Evolutionary conservation across 805 yeast species (phyloP).

Genomic region (Saturnispora quitensis): DNA sequence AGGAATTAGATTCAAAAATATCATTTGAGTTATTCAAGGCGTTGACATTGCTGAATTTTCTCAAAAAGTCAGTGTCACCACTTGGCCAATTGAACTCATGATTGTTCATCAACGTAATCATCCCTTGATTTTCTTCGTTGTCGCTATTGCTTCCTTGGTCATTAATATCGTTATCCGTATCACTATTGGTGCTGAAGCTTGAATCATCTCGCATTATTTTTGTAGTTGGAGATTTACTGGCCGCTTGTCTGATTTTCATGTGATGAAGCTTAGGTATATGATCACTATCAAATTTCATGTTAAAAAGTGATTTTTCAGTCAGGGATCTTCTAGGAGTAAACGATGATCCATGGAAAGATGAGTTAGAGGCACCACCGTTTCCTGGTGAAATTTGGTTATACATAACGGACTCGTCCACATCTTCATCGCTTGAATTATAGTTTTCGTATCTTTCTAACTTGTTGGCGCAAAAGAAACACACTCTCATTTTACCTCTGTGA

Average conservation of each 20-base stretch:
- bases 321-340: neutral
- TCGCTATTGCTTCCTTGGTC: neutral
- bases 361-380: neutral
- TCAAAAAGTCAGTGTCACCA: constrained; percentile 3
- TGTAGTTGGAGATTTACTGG: constrained; percentile 1
- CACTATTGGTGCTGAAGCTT: neutral
- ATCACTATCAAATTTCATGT: neutral
- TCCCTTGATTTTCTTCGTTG: constrained; percentile 9
- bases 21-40: neutral
- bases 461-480: constrained; percentile 63
- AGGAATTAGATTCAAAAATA: neutral
- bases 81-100: constrained; percentile 26
- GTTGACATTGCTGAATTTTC: neutral
- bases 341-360: constrained; percentile 3
- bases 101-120: constrained; percentile 25
- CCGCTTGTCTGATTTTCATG: constrained; percentile 1
- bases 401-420: constrained; percentile 17
- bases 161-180: neutral
- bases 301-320: neutral
- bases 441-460: constrained; percentile 57
- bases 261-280: constrained; percentile 3
- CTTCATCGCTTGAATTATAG: constrained; percentile 52
- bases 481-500: constrained; percentile 60
- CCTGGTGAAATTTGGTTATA: neutral
- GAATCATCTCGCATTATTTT: neutral